Evolutionary conservation across 23 red algal species (phyloP), one percentile per base, ranked within the genome.

Genomic region (Gracilaria domingensis): DNA sequence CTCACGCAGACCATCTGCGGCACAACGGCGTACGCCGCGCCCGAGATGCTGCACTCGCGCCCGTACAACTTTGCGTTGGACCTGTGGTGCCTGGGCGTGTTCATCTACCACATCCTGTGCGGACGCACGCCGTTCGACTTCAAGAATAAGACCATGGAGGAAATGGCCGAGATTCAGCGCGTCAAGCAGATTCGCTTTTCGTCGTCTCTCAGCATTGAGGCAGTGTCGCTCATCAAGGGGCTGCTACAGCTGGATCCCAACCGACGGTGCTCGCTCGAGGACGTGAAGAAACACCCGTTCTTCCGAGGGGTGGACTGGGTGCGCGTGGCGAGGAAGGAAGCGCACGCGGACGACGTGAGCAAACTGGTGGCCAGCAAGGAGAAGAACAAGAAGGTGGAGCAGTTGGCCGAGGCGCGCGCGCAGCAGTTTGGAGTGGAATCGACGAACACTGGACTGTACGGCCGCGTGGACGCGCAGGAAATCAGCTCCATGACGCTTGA

Each of bases 231-330:
- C 50, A 92, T 98, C 47, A 79, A 64, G 78, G 87, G 81, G 2
- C 79, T 98, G 26, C 84, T 98, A 34, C 81, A 91, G 42, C 83
- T 78, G 42, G 91, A 98, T 55, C 82, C 96, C 40, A 37, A 45
- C 23, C 82, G 74, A 73, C 78, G 96, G 56, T 74, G 81, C 53
- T 79, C 81, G 17, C 56, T 94, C 0, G 58, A 87, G 26, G 93
- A 95, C 44, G 85, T 93, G 55, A 93, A 93, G 75, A 50, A 38
- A 59, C 96, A 98, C 72, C 96, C 93, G 54, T 98, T 95, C 81
- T 98, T 98, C 84, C 24, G 79, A 9, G 92, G 86, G 42, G 71
- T 98, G 18, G 88, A 98, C 83, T 98, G 96, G 92, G 88, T 88
- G 77, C 76, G 88, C 45, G 83, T 95, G 81, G 70, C 77, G 21